Base-by-base conservation (phyloP, 768 basidiomycete species). In the Termitomyces sp. region DNA sequence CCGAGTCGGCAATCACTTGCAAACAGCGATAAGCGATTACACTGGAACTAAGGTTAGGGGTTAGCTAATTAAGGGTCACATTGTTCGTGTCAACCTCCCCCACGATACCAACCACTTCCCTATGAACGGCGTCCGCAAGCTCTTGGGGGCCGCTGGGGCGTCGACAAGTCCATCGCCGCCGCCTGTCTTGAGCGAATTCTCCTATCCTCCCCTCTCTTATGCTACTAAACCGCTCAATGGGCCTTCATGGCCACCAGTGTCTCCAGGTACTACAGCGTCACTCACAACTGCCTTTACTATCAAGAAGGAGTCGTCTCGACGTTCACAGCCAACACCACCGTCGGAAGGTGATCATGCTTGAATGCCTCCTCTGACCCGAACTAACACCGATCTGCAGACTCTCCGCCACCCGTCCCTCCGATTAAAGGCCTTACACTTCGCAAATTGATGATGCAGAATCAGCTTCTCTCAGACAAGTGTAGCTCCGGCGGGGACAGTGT, bases 61-160 rank as follows among this genome's bases (percentile, higher is more conserved):
- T 51, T 51, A 41, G 61, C 60, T 64, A 35, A 2, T 33, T 33
- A 56, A 60, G 61, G 23, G 59, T 63, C 54, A 55, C 30, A 30
- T 46, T 47, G 28, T 47, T 30, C 43, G 7, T 33, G 28, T 15
- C 12, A 3, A 23, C 23, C 23, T 23, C 1, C 23, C 14, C 14
- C 35, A 5, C 3, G 4, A 14, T 14, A 7, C 35, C 52, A 58
- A 55, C 26, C 55, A 61, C 62, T 59, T 59, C 57, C 67, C 57
- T 67, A 87, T 88, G 86, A 85, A 87, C 78, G 84, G 85, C 64
- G 84, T 87, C 60, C 85, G 84, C 63, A 80, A 83, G 72, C 76
- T 87, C 62, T 77, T 86, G 55, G 76, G 73, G 47, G 77, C 76
- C 54, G 74, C 72, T 50, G 62, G 73, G 30, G 54, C 69, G 21